A percentile compares a stretch with the other conserved stretches of the same genome.
Evolutionary conservation across 2,329 filamentous ascomycete genomes (phyloP).

Genomic region (Dryadomyces quercus-mongolicae): DNA sequence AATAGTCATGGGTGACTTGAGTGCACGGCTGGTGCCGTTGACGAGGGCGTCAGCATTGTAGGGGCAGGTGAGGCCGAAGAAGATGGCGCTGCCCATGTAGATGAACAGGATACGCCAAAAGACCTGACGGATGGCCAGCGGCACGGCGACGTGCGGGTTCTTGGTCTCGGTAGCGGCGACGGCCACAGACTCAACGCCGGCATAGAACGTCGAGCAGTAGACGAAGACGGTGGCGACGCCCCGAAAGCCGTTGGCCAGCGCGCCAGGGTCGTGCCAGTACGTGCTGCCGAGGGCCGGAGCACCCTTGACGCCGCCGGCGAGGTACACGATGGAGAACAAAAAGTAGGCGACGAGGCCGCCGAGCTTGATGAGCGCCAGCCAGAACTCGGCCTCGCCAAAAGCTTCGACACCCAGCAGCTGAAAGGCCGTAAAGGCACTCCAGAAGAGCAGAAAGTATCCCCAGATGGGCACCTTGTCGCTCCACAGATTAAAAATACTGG

Average conservation of each 20-base stretch:
- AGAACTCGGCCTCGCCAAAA: slow-evolving; percentile 72
- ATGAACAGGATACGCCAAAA: slow-evolving; percentile 51
- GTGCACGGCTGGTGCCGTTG: slow-evolving; percentile 46
- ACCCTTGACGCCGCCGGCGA: slow-evolving; percentile 52
- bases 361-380: slow-evolving; percentile 63
- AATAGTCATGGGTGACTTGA: slow-evolving; percentile 63
- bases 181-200: slow-evolving; percentile 52
- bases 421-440: slow-evolving; percentile 53
- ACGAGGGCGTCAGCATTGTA: slow-evolving; percentile 53
- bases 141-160: slow-evolving; percentile 43
- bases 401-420: slow-evolving; percentile 61
- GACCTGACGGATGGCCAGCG: slow-evolving; percentile 45
- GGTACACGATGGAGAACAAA: slow-evolving; percentile 58
- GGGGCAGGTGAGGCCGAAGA: slow-evolving; percentile 63
- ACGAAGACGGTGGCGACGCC: slow-evolving; percentile 56
- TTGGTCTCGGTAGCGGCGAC: slow-evolving; percentile 51
- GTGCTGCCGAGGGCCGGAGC: slow-evolving; percentile 52
- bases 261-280: slow-evolving; percentile 61
- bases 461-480: slow-evolving; percentile 46
- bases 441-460: slow-evolving; percentile 64
- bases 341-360: slow-evolving; percentile 59
- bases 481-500: slow-evolving; percentile 56
- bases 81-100: slow-evolving; percentile 60
- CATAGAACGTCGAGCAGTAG: slow-evolving; percentile 59
- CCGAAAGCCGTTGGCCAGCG: slow-evolving; percentile 57